phyloP scores from a whole-genome alignment of 1,139 yeast species.

The Arxiozyma bovina region DNA sequence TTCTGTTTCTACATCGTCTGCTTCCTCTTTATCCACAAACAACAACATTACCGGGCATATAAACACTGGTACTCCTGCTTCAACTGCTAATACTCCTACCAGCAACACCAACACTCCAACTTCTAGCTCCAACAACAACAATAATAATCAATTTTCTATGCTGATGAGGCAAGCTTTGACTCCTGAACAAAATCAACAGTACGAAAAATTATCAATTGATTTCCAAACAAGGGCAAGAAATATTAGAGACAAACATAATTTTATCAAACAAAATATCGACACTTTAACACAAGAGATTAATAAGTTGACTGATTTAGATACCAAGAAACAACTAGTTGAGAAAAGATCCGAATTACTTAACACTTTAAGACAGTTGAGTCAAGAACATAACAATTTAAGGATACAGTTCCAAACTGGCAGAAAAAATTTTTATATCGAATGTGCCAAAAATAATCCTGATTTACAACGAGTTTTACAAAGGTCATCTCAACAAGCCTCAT shows the following conservation, averaged over 20 bases:
- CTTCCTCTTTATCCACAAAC: background rate
- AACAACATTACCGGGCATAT: conserved; percentile 6
- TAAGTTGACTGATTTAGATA: conserved; percentile 22
- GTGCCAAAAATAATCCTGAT: conserved; percentile 29
- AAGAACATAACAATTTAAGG: conserved; percentile 23
- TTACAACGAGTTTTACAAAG: conserved; percentile 26
- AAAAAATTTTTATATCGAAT: conserved; percentile 29
- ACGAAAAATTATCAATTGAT: conserved; percentile 26
- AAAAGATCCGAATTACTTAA: conserved; percentile 24
- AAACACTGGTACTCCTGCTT: too few species aligned
- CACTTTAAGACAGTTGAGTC: conserved; percentile 21
- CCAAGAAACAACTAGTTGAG: conserved; percentile 25
- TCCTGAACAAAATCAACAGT: conserved; percentile 28
- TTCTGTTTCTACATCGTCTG: background rate
- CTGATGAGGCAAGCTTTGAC: conserved; percentile 26
- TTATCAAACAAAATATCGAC: conserved; percentile 28
- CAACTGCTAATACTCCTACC: too few species aligned
- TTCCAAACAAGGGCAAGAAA: conserved; percentile 29
- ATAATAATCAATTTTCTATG: conserved; percentile 15
- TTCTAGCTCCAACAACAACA: conserved; percentile 1
- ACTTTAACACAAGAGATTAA: conserved; percentile 25
- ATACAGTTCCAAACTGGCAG: conserved; percentile 27
- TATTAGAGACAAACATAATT: conserved; percentile 27
- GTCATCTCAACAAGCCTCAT: conserved; percentile 19
- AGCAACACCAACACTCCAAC: too few species aligned